These are phyloP conservation scores for Scytalidium lignicola DNA, from an alignment of 2,329 filamentous ascomycete genomes.

Conservation along the genomic window DNA sequence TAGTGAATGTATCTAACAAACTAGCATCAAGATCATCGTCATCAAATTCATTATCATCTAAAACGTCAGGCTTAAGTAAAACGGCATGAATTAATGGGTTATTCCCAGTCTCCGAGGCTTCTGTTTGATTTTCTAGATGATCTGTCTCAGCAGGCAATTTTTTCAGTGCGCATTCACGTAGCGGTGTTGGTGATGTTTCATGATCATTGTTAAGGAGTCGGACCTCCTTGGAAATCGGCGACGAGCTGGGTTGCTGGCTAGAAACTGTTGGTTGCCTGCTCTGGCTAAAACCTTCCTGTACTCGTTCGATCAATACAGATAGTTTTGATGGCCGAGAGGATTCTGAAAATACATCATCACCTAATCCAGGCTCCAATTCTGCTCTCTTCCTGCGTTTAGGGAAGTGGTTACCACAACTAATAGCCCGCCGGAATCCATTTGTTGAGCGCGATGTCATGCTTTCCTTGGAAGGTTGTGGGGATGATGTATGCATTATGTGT, in stretches of 20 bases:
- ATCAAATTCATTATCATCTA: slow-evolving; percentile 40
- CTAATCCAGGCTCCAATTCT: slow-evolving; percentile 31
- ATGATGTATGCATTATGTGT: slow-evolving; percentile 65
- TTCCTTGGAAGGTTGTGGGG: slow-evolving; percentile 53
- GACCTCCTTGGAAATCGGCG: slow-evolving; percentile 28
- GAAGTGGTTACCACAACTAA: slow-evolving; percentile 67
- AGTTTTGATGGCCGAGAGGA: slow-evolving; percentile 48
- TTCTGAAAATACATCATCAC: slow-evolving; percentile 26
- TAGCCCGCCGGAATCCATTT: slow-evolving; percentile 54
- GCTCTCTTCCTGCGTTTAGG: slow-evolving; percentile 59
- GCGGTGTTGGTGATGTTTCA: slow-evolving; percentile 2
- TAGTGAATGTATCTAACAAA: slow-evolving; percentile 49
- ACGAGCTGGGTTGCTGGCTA: slow-evolving; percentile 33
- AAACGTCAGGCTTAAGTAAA: slow-evolving; percentile 9
- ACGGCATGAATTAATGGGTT: neutral
- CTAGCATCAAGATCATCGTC: slow-evolving; percentile 40
- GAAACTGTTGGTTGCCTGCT: slow-evolving; percentile 20
- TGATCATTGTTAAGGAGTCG: neutral
- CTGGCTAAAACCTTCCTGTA: slow-evolving; percentile 44
- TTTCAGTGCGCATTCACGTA: neutral
- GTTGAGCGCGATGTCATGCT: slow-evolving; percentile 35
- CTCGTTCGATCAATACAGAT: slow-evolving; percentile 60
- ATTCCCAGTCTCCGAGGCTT: neutral
- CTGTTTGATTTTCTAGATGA: neutral
- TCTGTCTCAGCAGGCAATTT: neutral